phyloP scores from a whole-genome alignment of 1,139 yeast species.

The Kazachstania sp. region DNA sequence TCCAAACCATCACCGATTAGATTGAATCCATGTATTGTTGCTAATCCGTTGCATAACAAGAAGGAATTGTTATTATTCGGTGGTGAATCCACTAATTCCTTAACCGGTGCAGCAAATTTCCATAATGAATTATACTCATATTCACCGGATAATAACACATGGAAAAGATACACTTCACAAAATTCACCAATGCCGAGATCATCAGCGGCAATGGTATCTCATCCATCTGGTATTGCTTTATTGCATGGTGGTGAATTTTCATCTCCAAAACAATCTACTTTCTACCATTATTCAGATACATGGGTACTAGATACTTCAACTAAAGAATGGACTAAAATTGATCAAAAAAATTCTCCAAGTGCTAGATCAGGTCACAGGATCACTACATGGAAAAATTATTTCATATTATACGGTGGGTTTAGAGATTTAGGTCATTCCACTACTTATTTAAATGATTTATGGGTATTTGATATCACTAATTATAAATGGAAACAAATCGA shows the following conservation, averaged over 20 bases:
- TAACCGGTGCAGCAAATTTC: constrained; percentile 53
- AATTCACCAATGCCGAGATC: constrained; percentile 90
- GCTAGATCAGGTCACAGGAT: constrained; percentile 91
- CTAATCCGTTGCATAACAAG: constrained; percentile 69
- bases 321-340: constrained; percentile 87
- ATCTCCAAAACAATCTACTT: constrained; percentile 90
- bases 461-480: constrained; percentile 86
- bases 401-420: constrained; percentile 85
- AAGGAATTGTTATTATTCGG: constrained; percentile 79
- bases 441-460: constrained; percentile 73
- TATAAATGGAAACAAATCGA: constrained; percentile 89
- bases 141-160: constrained; percentile 65
- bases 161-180: constrained; percentile 74
- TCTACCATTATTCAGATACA: constrained; percentile 93
- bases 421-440: constrained; percentile 81
- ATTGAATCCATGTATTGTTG: constrained; percentile 64
- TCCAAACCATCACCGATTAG: constrained; percentile 53
- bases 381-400: constrained; percentile 84
- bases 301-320: constrained; percentile 81
- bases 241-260: constrained; percentile 97
- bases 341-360: constrained; percentile 55
- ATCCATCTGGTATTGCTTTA: constrained; percentile 78
- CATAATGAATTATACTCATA: constrained; percentile 75
- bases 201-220: constrained; percentile 89
- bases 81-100: constrained; percentile 55